phyloP scores from a whole-genome alignment of 176 grass and related monocot species.

The Avena sativa region DNA sequence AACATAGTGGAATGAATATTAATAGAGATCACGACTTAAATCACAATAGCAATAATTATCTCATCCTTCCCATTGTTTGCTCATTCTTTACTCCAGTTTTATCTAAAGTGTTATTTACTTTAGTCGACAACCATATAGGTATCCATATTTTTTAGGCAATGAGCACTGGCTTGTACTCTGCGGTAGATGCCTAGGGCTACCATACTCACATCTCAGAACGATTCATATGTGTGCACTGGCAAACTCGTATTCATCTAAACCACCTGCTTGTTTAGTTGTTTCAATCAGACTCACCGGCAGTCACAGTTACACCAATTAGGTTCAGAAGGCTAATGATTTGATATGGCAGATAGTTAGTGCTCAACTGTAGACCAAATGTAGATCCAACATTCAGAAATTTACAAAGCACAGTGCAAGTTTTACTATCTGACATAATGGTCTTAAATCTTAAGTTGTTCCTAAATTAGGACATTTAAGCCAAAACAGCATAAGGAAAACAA shows the following conservation, averaged over 20 bases:
- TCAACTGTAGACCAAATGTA: constrained; percentile 14
- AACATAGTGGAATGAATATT: not conserved
- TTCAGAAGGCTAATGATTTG: not conserved
- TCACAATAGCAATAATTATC: not conserved
- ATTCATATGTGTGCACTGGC: not conserved
- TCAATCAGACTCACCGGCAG: not conserved
- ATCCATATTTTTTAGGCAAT: not conserved
- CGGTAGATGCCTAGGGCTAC: constrained; percentile 4
- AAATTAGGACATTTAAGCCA: constrained; percentile 34
- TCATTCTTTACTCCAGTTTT: not conserved
- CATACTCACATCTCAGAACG: constrained; percentile 19
- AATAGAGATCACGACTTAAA: not conserved
- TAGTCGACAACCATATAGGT: not conserved
- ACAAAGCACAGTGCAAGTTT: not conserved
- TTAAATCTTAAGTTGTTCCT: constrained; percentile 21
- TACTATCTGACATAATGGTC: constrained; percentile 22
- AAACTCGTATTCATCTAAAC: constrained; percentile 33
- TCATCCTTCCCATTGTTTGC: not conserved
- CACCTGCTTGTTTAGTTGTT: constrained; percentile 8
- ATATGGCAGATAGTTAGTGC: not conserved
- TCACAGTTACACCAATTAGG: not conserved
- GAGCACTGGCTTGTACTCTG: not conserved
- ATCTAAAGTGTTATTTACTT: not conserved
- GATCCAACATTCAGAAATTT: not conserved
- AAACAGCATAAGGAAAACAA: constrained; percentile 32